These are phyloP conservation scores for Lagenaria siceraria DNA, from an alignment of 306 rosid species.

Conservation along the genomic window DNA sequence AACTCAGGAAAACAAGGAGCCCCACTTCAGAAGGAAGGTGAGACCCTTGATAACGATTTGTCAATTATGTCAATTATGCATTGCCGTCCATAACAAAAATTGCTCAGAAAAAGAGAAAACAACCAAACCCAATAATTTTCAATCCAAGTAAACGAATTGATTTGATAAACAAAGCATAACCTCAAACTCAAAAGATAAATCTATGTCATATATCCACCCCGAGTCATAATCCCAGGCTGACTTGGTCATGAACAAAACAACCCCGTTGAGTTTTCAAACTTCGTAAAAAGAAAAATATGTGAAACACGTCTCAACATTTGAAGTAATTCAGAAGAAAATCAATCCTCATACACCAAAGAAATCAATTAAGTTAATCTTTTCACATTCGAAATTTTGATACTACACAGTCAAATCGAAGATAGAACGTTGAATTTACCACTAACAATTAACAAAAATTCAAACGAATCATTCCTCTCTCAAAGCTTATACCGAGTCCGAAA, in stretches of 20 bases:
- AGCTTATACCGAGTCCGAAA: neutral
- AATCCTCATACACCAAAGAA: neutral
- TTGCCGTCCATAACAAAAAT: neutral
- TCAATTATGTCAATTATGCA: neutral
- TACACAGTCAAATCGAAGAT: neutral
- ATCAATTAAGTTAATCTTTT: neutral
- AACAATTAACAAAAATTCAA: neutral
- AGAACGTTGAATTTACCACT: neutral
- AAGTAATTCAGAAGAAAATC: neutral
- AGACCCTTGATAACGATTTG: neutral
- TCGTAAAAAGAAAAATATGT: neutral
- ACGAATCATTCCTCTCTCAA: neutral
- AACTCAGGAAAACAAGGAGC: neutral
- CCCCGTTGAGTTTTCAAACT: neutral
- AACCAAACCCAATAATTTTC: neutral
- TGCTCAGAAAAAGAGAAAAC: neutral
- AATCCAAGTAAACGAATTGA: neutral
- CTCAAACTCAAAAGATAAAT: neutral
- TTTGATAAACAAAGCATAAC: neutral
- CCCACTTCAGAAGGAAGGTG: neutral
- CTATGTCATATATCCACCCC: neutral
- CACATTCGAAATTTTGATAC: neutral
- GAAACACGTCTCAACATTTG: neutral
- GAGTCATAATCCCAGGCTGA: neutral
- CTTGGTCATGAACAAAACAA: neutral